These are phyloP conservation scores for Pleurotus tuoliensis DNA, from an alignment of 768 basidiomycete genomes.

Conservation along the genomic window DNA sequence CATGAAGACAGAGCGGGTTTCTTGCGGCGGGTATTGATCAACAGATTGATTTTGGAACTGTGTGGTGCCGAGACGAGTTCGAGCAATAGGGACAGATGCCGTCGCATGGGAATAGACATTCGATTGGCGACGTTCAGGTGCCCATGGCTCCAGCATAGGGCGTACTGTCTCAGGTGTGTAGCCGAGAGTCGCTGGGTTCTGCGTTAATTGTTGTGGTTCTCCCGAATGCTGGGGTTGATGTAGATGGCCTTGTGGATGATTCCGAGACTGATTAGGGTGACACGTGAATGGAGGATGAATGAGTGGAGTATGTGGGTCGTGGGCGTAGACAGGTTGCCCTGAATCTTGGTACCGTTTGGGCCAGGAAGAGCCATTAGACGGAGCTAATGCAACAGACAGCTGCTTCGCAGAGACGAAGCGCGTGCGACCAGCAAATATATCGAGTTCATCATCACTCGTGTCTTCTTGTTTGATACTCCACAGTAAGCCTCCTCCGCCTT, in stretches of 20 bases:
- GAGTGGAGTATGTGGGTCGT: constrained; percentile 1
- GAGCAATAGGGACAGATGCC: constrained; percentile 1
- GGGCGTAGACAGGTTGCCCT: constrained; percentile 3
- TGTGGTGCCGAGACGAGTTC: not conserved
- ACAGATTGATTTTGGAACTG: not conserved
- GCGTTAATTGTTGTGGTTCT: constrained; percentile 6
- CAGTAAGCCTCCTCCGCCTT: constrained; percentile 34
- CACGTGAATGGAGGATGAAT: not conserved
- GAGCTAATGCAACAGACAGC: constrained; percentile 13
- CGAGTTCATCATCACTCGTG: constrained; percentile 55
- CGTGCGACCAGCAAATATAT: constrained; percentile 66
- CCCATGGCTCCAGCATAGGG: constrained; percentile 1
- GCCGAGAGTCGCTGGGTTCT: not conserved
- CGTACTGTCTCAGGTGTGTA: not conserved
- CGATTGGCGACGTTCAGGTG: not conserved
- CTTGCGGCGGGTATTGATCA: not conserved
- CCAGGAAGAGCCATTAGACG: not conserved
- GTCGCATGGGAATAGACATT: not conserved
- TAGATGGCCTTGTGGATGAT: constrained; percentile 10
- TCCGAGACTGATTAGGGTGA: constrained; percentile 9
- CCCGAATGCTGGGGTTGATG: constrained; percentile 16
- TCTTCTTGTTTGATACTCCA: constrained; percentile 54
- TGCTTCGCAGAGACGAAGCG: constrained; percentile 52
- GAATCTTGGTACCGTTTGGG: constrained; percentile 4
- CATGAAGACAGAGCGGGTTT: not conserved